Evolutionary conservation across 306 rosid genomes (phyloP).

Genomic region (Biancaea sappan): DNA sequence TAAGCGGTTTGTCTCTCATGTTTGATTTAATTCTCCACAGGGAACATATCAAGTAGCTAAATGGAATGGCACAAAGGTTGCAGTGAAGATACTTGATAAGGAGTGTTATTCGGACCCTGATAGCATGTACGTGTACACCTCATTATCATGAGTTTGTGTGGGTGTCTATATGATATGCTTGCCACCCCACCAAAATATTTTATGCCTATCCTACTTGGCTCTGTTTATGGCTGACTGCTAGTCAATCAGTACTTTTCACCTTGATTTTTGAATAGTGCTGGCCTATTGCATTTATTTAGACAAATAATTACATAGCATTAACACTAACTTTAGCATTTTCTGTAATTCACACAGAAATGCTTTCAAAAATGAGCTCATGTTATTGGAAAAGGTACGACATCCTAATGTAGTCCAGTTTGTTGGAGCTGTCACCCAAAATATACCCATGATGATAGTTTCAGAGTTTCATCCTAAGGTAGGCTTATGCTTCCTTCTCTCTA

Average conservation of each 20-base stretch:
- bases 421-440: slow-evolving; percentile 98
- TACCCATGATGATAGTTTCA: slow-evolving; percentile 98
- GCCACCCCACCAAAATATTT: slow-evolving; percentile 19
- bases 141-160: slow-evolving; percentile 30
- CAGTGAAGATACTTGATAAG: slow-evolving; percentile 93
- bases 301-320: slow-evolving; percentile 28
- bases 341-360: slow-evolving; percentile 58
- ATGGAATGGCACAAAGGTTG: slow-evolving; percentile 99
- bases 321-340: slow-evolving; percentile 25
- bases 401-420: slow-evolving; percentile 97
- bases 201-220: slow-evolving; percentile 16
- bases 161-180: slow-evolving; percentile 27
- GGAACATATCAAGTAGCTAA: slow-evolving; percentile 97
- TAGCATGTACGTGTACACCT: slow-evolving; percentile 67
- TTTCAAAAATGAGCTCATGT: slow-evolving; percentile 86
- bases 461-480: slow-evolving; percentile 92
- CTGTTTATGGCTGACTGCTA: slow-evolving; percentile 23
- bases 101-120: slow-evolving; percentile 83
- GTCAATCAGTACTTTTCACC: slow-evolving; percentile 27
- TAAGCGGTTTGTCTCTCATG: slow-evolving; percentile 17
- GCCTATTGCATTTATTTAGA: slow-evolving; percentile 15
- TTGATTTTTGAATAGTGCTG: slow-evolving; percentile 31
- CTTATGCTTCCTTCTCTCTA: slow-evolving; percentile 34
- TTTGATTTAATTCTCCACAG: slow-evolving; percentile 45
- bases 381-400: slow-evolving; percentile 96